Percentiles rank a stretch among this genome's conserved stretches.
Evolutionary conservation across 352 stramenopile genomes (phyloP).

Genomic region (Globisporangium recalcitrans): DNA sequence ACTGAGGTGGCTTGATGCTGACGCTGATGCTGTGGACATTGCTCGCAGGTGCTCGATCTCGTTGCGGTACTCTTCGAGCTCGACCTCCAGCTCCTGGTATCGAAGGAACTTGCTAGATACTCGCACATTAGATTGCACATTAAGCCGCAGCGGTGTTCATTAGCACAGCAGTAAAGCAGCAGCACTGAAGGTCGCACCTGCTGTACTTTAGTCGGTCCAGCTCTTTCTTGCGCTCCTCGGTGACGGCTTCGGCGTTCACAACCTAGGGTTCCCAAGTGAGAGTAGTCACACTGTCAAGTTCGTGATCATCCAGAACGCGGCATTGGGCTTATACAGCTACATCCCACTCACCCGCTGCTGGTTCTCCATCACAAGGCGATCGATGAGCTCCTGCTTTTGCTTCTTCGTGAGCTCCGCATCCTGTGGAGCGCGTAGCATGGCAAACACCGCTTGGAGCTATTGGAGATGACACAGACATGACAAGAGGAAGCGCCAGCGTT

Average conservation of each 20-base stretch:
- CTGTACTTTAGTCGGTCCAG: conserved; percentile 49
- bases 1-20: not conserved
- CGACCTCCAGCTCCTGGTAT: conserved; percentile 54
- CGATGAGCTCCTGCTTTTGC: conserved; percentile 49
- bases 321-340: not conserved
- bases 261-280: conserved; percentile 23
- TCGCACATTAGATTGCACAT: conserved; percentile 13
- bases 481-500: too few species aligned
- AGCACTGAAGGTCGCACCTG: conserved; percentile 26
- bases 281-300: not conserved
- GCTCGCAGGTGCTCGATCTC: conserved; percentile 49
- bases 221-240: conserved; percentile 50
- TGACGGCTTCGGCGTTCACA: conserved; percentile 42
- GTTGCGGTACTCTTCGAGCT: conserved; percentile 50
- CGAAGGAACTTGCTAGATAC: conserved; percentile 56
- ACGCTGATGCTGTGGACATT: conserved; percentile 15
- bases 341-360: conserved; percentile 40
- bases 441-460: conserved; percentile 58
- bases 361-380: conserved; percentile 50
- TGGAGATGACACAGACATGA: not conserved
- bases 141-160: too few species aligned
- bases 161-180: not conserved
- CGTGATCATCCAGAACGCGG: not conserved
- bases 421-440: conserved; percentile 47
- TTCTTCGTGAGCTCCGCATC: conserved; percentile 63